phyloP scores from a whole-genome alignment of 495 filamentous ascomycete genomes.

The Aspergillus avenaceus region DNA sequence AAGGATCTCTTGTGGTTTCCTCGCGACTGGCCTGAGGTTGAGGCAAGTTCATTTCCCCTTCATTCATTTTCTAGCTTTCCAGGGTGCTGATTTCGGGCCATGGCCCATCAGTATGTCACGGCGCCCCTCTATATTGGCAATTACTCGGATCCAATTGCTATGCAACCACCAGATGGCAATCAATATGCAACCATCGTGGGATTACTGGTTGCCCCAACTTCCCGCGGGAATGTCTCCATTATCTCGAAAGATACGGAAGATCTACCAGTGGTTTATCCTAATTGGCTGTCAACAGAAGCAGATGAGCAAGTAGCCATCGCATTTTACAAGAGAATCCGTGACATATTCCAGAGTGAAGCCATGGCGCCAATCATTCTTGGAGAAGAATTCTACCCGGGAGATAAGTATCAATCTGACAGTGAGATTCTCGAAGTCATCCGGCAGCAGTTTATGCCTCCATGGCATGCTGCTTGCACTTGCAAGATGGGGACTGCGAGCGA shows the following conservation, averaged over 20 bases:
- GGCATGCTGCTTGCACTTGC: conserved; percentile 50
- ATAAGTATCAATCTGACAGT: conserved; percentile 39
- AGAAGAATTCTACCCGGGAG: conserved; percentile 49
- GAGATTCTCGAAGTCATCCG: conserved; percentile 46
- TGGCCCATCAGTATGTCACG: conserved; percentile 24
- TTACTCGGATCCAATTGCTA: conserved; percentile 35
- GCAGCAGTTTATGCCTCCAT: conserved; percentile 41
- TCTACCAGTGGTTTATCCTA: conserved; percentile 51
- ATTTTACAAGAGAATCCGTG: conserved; percentile 46
- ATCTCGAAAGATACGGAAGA: conserved; percentile 32
- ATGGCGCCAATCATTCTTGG: conserved; percentile 39
- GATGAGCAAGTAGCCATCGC: conserved; percentile 53
- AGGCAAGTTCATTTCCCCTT: conserved; percentile 20
- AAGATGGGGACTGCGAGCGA: conserved; percentile 47
- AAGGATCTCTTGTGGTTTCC: conserved; percentile 39
- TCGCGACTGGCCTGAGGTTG: conserved; percentile 57
- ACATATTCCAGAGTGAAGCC: conserved; percentile 26
- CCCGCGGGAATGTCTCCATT: conserved; percentile 54
- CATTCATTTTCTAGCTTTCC: not conserved
- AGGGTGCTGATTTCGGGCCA: conserved; percentile 1
- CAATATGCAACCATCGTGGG: conserved; percentile 46
- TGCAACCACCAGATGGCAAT: conserved; percentile 31
- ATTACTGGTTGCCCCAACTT: conserved; percentile 42
- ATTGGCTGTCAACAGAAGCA: conserved; percentile 48
- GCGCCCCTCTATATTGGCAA: conserved; percentile 36